Conservation (phyloP, 2,329 filamentous ascomycete genomes). For the Aspergillus fumigatus region DNA sequence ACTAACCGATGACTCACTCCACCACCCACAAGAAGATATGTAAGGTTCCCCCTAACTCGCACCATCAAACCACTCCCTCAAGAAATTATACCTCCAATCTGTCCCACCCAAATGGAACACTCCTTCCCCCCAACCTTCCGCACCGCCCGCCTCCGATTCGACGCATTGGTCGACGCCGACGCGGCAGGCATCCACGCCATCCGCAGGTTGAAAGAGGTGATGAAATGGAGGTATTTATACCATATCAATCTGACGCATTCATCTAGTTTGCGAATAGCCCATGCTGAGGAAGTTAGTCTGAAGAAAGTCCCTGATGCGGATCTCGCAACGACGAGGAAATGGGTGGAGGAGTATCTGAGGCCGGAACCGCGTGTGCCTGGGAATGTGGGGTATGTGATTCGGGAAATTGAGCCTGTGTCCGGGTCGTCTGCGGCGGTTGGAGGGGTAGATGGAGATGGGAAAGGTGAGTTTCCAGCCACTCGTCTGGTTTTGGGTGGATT, state of each 20-base stretch:
- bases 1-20: not conserved
- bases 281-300: not conserved
- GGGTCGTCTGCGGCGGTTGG: no score
- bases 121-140: not conserved
- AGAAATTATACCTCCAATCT: not conserved
- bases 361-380: not conserved
- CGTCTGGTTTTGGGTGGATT: not conserved
- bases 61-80: not conserved
- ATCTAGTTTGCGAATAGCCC: no score
- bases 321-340: conserved; percentile 3
- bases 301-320: conserved; percentile 5
- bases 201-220: conserved; percentile 4
- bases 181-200: conserved; percentile 5
- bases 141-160: conserved; percentile 8
- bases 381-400: not conserved
- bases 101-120: not conserved
- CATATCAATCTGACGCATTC: not conserved
- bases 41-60: not conserved
- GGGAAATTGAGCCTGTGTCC: not conserved
- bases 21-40: not conserved
- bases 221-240: conserved; percentile 11
- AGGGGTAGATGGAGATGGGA: not conserved
- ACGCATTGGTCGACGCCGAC: conserved; percentile 1
- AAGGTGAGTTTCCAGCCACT: not conserved
- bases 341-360: not conserved